Conservation (phyloP, 2,329 filamentous ascomycete species). For the Teratosphaeria destructans region DNA sequence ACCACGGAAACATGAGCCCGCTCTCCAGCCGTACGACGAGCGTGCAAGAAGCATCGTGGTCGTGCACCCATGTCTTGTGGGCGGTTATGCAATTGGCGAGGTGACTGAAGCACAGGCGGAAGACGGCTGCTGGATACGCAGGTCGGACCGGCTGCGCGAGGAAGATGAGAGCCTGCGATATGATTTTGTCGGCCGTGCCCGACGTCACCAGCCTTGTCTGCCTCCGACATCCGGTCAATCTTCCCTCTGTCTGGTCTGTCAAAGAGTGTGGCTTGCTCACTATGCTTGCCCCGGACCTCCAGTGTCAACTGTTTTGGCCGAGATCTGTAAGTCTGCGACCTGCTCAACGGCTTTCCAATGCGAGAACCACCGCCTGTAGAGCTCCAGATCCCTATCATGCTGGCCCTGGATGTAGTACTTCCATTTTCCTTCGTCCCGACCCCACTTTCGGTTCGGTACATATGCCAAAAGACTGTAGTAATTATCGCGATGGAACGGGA, state of each 20-base stretch:
- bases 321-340: not conserved
- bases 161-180: too few species aligned
- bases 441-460: conserved; percentile 48
- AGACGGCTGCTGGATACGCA: not conserved
- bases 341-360: not conserved
- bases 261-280: not conserved
- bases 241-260: not conserved
- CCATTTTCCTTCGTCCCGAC: conserved; percentile 36
- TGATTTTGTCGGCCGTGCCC: too few species aligned
- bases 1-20: not conserved
- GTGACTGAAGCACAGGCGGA: not conserved
- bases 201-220: too few species aligned
- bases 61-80: too few species aligned
- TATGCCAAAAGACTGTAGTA: conserved; percentile 51
- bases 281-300: not conserved
- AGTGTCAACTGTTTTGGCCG: not conserved
- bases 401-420: conserved; percentile 32
- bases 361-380: conserved; percentile 11
- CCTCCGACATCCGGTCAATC: not conserved
- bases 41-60: not conserved
- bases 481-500: conserved; percentile 46
- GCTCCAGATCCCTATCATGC: conserved; percentile 32
- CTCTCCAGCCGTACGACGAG: not conserved
- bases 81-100: not conserved
- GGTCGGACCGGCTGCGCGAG: not conserved